Evolutionary conservation across 306 rosid genomes (phyloP).

Genomic region (Nissolia schottii): DNA sequence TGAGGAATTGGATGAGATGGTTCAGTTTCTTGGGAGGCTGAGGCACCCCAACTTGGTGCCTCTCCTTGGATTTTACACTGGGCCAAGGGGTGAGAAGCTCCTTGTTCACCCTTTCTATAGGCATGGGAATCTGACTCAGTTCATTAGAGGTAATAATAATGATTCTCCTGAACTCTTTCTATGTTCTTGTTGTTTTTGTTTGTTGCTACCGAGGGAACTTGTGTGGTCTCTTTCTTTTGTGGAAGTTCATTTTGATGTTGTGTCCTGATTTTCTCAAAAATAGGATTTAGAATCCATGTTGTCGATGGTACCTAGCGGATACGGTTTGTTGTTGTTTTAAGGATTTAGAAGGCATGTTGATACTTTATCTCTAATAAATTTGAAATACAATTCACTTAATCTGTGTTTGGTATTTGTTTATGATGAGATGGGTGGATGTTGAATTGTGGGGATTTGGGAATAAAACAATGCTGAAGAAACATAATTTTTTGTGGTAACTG

Average conservation of each 20-base stretch:
- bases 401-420: not conserved
- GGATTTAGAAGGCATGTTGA: not conserved
- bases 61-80: constrained; percentile 84
- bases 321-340: no score
- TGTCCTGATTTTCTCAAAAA: constrained; percentile 15
- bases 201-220: not conserved
- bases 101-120: constrained; percentile 79
- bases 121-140: constrained; percentile 68
- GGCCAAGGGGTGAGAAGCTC: constrained; percentile 96
- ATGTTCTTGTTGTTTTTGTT: constrained; percentile 16
- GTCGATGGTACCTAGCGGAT: no score
- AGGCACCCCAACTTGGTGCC: constrained; percentile 86
- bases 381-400: not conserved
- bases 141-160: constrained; percentile 68
- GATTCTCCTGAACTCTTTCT: not conserved
- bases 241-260: not conserved
- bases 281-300: not conserved
- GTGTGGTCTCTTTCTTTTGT: not conserved
- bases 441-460: constrained; percentile 13
- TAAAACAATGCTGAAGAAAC: not conserved
- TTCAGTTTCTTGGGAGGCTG: constrained; percentile 60
- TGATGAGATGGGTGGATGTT: constrained; percentile 22
- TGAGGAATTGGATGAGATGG: constrained; percentile 55
- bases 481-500: not conserved
- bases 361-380: constrained; percentile 12